phyloP scores from a whole-genome alignment of 768 basidiomycete genomes.

The Polyporus arcularius region DNA sequence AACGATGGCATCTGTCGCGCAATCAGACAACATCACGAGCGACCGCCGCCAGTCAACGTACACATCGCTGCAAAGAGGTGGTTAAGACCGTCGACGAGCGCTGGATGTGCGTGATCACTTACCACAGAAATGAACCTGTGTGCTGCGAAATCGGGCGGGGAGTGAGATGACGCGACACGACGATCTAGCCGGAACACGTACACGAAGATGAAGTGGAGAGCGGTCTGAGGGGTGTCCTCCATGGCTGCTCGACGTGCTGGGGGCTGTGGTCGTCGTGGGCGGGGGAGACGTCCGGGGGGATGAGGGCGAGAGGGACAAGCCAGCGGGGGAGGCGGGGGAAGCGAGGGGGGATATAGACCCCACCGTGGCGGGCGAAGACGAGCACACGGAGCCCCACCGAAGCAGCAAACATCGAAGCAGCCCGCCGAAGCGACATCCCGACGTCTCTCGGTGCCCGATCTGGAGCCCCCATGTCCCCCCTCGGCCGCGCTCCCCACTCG shows the following conservation, averaged over 20 bases:
- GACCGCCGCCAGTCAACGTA: conserved; percentile 16
- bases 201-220: conserved; percentile 79
- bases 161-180: not conserved
- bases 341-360: conserved; percentile 15
- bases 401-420: conserved; percentile 15
- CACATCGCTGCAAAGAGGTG: conserved; percentile 44
- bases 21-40: conserved; percentile 6
- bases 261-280: not conserved
- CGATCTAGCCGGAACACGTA: conserved; percentile 28
- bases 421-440: not conserved
- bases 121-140: conserved; percentile 87
- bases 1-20: conserved; percentile 66
- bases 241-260: conserved; percentile 25
- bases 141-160: conserved; percentile 29
- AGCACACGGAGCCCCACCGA: not conserved
- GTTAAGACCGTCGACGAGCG: not conserved
- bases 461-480: not conserved
- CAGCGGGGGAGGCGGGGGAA: conserved; percentile 6
- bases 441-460: conserved; percentile 4
- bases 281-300: not conserved
- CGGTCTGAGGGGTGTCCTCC: conserved; percentile 48
- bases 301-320: conserved; percentile 12
- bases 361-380: not conserved
- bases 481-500: conserved; percentile 1
- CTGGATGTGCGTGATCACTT: conserved; percentile 33